phyloP scores from a whole-genome alignment of 306 rosid genomes.

The Rosa rugosa region DNA sequence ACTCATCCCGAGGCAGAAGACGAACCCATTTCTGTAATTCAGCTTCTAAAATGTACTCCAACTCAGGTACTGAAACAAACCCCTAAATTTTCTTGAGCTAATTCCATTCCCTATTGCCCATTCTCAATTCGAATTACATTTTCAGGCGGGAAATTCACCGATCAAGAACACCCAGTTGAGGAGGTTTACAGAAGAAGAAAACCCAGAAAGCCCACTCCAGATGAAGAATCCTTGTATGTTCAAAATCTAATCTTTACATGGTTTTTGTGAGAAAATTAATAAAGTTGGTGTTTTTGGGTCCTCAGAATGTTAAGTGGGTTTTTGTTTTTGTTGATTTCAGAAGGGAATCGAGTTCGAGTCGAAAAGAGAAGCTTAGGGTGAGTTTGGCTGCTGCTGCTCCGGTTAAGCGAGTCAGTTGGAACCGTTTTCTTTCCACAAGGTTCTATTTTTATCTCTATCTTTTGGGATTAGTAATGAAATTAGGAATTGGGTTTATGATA shows the following conservation, averaged over 20 bases:
- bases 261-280: background rate
- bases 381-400: constrained; percentile 55
- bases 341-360: constrained; percentile 22
- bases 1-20: background rate
- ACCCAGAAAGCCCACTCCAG: constrained; percentile 27
- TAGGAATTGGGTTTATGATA: background rate
- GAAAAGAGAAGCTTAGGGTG: constrained; percentile 32
- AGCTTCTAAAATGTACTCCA: constrained; percentile 1
- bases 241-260: background rate
- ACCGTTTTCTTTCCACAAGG: constrained; percentile 87
- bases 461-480: background rate
- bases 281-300: background rate
- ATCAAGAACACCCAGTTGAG: constrained; percentile 32
- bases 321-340: constrained; percentile 28
- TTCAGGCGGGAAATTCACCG: constrained; percentile 27
- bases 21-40: background rate
- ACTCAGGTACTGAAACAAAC: background rate
- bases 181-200: constrained; percentile 65
- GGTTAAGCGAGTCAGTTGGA: constrained; percentile 78
- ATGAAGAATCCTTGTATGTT: constrained; percentile 36
- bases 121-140: background rate
- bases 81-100: background rate
- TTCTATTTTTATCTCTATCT: constrained; percentile 11
- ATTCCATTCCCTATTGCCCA: background rate
- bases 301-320: background rate